These are phyloP conservation scores for Globisporangium cederbergense DNA, from an alignment of 352 stramenopile genomes.

Conservation along the genomic window DNA sequence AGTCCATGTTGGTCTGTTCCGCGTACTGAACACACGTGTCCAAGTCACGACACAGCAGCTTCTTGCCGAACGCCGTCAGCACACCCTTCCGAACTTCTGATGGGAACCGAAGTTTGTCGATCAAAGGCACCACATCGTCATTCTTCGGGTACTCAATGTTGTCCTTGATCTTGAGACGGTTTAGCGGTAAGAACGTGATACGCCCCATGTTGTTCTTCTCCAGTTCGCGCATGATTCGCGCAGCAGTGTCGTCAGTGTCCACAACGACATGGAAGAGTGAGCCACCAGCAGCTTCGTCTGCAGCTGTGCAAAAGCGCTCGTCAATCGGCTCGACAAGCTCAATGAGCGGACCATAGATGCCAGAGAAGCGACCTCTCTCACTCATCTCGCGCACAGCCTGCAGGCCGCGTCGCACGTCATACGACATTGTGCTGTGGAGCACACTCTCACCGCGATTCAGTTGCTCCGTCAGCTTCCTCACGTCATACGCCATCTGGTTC, in stretches of 20 bases:
- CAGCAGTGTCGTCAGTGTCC: constrained; percentile 96
- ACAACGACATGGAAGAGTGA: constrained; percentile 99
- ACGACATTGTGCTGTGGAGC: constrained; percentile 82
- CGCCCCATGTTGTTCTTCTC: constrained; percentile 93
- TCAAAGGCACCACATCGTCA: constrained; percentile 80
- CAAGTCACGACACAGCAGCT: constrained; percentile 94
- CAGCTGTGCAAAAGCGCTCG: constrained; percentile 91
- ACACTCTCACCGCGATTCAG: constrained; percentile 70
- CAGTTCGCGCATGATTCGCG: constrained; percentile 92
- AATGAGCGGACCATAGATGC: constrained; percentile 95
- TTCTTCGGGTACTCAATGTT: constrained; percentile 62
- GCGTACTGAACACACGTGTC: constrained; percentile 84
- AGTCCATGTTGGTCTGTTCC: constrained; percentile 93
- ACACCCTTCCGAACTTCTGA: constrained; percentile 90
- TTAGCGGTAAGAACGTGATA: constrained; percentile 97
- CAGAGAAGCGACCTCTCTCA: constrained; percentile 56
- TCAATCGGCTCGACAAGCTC: constrained; percentile 91
- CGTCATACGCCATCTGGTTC: constrained; percentile 71
- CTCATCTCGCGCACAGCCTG: constrained; percentile 88
- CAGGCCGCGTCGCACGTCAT: constrained; percentile 82
- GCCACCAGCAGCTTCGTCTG: constrained; percentile 95
- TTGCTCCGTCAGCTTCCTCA: constrained; percentile 69
- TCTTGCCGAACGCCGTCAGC: constrained; percentile 95
- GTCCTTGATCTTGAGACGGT: constrained; percentile 89
- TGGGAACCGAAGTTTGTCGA: constrained; percentile 85